Conservation (phyloP, 2,329 filamentous ascomycete species). For the Onygenales sp. region DNA sequence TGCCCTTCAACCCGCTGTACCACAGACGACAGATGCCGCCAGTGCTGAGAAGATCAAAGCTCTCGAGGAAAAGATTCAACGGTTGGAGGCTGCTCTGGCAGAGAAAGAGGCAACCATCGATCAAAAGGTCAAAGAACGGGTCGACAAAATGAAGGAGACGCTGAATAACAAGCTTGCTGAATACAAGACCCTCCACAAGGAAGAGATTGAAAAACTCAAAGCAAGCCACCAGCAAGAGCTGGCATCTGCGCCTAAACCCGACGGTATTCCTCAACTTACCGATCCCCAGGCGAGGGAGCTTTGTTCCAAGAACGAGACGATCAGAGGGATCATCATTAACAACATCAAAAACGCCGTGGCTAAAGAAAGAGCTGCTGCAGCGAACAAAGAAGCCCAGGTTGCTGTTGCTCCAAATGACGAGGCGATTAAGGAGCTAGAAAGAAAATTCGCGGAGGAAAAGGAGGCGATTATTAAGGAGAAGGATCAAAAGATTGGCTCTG, state of each 20-base stretch:
- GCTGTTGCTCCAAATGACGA: constrained; percentile 22
- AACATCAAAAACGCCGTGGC: constrained; percentile 47
- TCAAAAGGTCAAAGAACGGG: constrained; percentile 36
- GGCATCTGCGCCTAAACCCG: constrained; percentile 19
- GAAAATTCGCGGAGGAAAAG: constrained; percentile 30
- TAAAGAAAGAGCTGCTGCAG: constrained; percentile 24
- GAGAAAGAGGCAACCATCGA: constrained; percentile 44
- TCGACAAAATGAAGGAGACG: constrained; percentile 54
- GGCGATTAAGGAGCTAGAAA: constrained; percentile 28
- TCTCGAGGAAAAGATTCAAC: constrained; percentile 51
- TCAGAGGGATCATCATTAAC: constrained; percentile 42
- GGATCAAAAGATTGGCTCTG: constrained; percentile 49
- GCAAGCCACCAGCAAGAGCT: constrained; percentile 38
- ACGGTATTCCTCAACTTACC: constrained; percentile 32
- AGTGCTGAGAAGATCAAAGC: constrained; percentile 50
- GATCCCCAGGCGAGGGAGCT: constrained; percentile 43
- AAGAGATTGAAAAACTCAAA: constrained; percentile 40
- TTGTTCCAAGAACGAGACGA: constrained; percentile 39
- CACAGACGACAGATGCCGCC: constrained; percentile 13
- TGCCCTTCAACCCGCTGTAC: constrained; percentile 15
- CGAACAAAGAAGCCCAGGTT: constrained; percentile 12
- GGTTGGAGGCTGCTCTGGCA: constrained; percentile 42
- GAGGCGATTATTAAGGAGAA: constrained; percentile 36
- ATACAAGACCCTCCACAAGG: constrained; percentile 39
- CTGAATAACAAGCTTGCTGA: constrained; percentile 60